Evolutionary conservation across 768 basidiomycete species (phyloP).

Genomic region (Hygrophoropsis aurantiaca): DNA sequence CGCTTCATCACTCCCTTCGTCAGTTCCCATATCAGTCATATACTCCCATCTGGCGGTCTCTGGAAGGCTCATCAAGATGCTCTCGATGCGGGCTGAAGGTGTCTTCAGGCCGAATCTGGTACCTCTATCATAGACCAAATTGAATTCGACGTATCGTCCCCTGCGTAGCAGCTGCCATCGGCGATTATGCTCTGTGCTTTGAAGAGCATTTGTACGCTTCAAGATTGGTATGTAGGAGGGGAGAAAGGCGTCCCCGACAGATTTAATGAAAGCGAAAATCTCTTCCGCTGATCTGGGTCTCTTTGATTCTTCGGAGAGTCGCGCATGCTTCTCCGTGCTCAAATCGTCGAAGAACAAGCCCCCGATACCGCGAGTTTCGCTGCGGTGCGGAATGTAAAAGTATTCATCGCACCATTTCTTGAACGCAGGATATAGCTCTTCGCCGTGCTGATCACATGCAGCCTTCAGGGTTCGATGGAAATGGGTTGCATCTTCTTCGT

Average conservation of each 20-base stretch:
- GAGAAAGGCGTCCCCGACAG: conserved; percentile 77
- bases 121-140: conserved; percentile 82
- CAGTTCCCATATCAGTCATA: conserved; percentile 68
- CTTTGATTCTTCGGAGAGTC: conserved; percentile 43
- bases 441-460: conserved; percentile 74
- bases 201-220: conserved; percentile 48
- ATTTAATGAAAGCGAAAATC: conserved; percentile 74
- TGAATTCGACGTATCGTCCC: conserved; percentile 95
- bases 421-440: conserved; percentile 70
- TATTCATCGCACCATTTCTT: conserved; percentile 99
- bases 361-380: conserved; percentile 85
- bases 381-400: conserved; percentile 88
- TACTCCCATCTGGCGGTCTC: conserved; percentile 92
- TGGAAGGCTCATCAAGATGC: conserved; percentile 87
- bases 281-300: conserved; percentile 63
- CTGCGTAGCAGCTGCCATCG: conserved; percentile 93
- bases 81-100: conserved; percentile 85
- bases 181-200: conserved; percentile 64
- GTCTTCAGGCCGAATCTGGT: conserved; percentile 86
- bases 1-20: conserved; percentile 65
- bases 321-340: conserved; percentile 60
- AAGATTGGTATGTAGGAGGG: conserved; percentile 92
- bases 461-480: conserved; percentile 80
- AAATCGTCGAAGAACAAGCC: conserved; percentile 98
- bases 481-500: conserved; percentile 80